Conservation (phyloP, 805 yeast species). For the Metschnikowia lachancei region DNA sequence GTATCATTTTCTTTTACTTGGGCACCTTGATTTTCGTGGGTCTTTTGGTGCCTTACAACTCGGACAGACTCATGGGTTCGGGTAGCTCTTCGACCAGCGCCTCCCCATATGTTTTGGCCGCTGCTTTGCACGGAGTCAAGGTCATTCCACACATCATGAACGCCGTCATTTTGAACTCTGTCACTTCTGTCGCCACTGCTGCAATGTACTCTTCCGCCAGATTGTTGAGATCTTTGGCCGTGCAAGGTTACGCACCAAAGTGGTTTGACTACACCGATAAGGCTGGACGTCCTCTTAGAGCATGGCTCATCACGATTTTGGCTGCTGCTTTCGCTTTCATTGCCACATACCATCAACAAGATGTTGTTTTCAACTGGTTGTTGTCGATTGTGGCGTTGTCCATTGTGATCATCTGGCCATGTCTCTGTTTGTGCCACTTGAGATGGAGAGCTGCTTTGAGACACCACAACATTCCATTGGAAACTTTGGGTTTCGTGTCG, state of each 20-base stretch:
- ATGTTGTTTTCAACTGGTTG: conserved; percentile 31
- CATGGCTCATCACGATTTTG: conserved; percentile 23
- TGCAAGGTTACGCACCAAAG: conserved; percentile 29
- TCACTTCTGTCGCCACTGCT: conserved; percentile 32
- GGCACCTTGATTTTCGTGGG: conserved; percentile 40
- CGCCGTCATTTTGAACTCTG: conserved; percentile 33
- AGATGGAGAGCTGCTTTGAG: conserved; percentile 31
- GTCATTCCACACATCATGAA: conserved; percentile 33
- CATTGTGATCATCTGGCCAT: conserved; percentile 28
- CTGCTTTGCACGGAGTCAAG: conserved; percentile 26
- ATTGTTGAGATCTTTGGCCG: conserved; percentile 27
- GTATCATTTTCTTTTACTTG: conserved; percentile 38
- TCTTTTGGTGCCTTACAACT: conserved; percentile 37
- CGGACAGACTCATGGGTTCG: conserved; percentile 35
- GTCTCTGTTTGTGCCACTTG: conserved; percentile 28
- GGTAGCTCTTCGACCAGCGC: conserved; percentile 29
- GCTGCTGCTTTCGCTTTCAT: conserved; percentile 27
- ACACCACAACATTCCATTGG: conserved; percentile 23
- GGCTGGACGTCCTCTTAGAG: conserved; percentile 30
- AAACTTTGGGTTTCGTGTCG: conserved; percentile 28
- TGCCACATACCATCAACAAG: conserved; percentile 32
- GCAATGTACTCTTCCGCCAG: conserved; percentile 31
- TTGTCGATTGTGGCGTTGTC: conserved; percentile 30
- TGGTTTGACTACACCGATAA: conserved; percentile 30
- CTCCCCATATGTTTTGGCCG: conserved; percentile 32